Evolutionary conservation across 1,284 basidiomycete genomes (phyloP).

Genomic region (Ganoderma boninense): DNA sequence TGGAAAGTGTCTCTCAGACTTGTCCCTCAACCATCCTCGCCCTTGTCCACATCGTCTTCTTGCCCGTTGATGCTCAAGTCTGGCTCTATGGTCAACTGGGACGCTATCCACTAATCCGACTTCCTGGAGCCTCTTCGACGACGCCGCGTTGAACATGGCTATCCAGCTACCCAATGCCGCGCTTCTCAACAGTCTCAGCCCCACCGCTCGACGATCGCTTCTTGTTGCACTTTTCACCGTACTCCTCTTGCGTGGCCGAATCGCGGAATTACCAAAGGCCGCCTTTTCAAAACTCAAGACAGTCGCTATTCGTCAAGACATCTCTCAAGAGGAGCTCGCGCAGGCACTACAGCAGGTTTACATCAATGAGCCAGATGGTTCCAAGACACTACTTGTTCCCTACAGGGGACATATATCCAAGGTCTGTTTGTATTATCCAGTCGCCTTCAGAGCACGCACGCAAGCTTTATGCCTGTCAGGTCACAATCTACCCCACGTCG

Average conservation of each 20-base stretch:
- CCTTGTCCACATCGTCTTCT: too few relatives aligned
- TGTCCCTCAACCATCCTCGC: background rate
- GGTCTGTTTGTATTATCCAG: slow-evolving; percentile 44
- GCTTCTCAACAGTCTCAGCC: slow-evolving; percentile 19
- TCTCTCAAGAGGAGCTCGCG: slow-evolving; percentile 54
- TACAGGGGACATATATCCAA: slow-evolving; percentile 68
- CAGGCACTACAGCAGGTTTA: slow-evolving; percentile 66
- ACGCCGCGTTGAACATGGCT: slow-evolving; percentile 13
- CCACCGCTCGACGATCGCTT: slow-evolving; percentile 26
- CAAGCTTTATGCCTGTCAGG: slow-evolving; percentile 7
- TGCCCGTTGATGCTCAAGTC: background rate
- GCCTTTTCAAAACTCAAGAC: slow-evolving; percentile 43
- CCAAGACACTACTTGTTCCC: slow-evolving; percentile 73
- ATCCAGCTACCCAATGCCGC: slow-evolving; percentile 22
- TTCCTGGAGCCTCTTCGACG: background rate
- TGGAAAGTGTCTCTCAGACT: background rate
- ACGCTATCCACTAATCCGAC: background rate
- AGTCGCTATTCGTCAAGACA: slow-evolving; percentile 36
- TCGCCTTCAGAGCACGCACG: background rate
- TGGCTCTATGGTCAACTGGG: background rate
- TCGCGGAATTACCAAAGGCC: slow-evolving; percentile 33
- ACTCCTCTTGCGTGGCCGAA: slow-evolving; percentile 56
- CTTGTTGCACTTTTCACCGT: slow-evolving; percentile 30
- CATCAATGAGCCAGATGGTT: slow-evolving; percentile 60
- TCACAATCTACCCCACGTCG: slow-evolving; percentile 46